Evolutionary conservation across 208 protist genomes (phyloP).

Genomic region (Wallacemonas sp.): DNA sequence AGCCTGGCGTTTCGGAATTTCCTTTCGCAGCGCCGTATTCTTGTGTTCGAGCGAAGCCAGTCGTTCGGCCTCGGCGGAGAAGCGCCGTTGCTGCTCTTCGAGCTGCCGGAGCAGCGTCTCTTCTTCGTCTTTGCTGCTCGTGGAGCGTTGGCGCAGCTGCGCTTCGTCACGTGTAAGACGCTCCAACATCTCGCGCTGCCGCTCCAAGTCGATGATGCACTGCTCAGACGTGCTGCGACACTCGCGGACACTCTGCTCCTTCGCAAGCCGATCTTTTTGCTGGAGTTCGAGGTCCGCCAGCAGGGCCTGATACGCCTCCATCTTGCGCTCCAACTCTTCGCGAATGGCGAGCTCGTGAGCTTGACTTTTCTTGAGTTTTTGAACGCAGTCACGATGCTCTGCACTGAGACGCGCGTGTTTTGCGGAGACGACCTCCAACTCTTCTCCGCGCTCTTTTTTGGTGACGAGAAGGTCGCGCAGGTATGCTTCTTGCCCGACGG

Average conservation of each 20-base stretch:
- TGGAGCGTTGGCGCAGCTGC: conserved; percentile 28
- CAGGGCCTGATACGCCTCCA: conserved; percentile 57
- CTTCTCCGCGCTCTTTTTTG: conserved; percentile 93
- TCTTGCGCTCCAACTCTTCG: conserved; percentile 39
- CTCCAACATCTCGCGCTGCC: conserved; percentile 36
- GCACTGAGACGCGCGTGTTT: conserved; percentile 54
- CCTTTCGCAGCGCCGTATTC: conserved; percentile 77
- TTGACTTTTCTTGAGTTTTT: conserved; percentile 10
- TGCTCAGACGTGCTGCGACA: conserved; percentile 72
- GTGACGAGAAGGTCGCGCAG: conserved; percentile 93
- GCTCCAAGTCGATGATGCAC: conserved; percentile 55
- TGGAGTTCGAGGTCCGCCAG: conserved; percentile 66
- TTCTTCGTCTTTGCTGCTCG: conserved; percentile 43
- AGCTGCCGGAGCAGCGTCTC: conserved; percentile 43
- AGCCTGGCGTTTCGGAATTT: conserved; percentile 81
- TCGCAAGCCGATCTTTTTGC: conserved; percentile 63
- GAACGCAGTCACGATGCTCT: conserved; percentile 59
- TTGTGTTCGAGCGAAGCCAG: conserved; percentile 82
- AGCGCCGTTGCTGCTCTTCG: conserved; percentile 72
- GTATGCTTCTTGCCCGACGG: conserved; percentile 94
- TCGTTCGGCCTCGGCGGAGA: conserved; percentile 65
- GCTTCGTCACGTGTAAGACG: conserved; percentile 44
- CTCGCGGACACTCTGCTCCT: conserved; percentile 92
- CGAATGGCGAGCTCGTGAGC: conserved; percentile 17
- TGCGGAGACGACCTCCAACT: conserved; percentile 70